phyloP scores from a whole-genome alignment of 257 asterid species.

The Petunia axillaris region DNA sequence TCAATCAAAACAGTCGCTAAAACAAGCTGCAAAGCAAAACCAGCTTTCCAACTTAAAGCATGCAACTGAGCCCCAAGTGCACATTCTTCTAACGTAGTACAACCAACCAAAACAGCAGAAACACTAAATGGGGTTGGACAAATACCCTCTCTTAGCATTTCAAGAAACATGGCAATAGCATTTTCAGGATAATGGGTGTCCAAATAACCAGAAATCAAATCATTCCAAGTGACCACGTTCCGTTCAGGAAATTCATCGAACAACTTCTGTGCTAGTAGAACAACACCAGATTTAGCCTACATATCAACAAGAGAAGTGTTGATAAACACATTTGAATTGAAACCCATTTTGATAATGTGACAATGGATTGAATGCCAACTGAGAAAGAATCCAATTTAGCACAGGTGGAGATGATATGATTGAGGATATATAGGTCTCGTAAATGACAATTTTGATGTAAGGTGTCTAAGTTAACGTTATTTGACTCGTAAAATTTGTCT shows the following conservation, averaged over 20 bases:
- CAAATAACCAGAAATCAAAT: conserved; percentile 57
- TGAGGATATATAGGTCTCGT: conserved; percentile 39
- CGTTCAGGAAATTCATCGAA: conserved; percentile 60
- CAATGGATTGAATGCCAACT: conserved; percentile 53
- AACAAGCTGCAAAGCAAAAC: conserved; percentile 44
- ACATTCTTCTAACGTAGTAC: conserved; percentile 48
- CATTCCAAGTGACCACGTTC: conserved; percentile 56
- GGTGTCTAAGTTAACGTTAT: conserved; percentile 23
- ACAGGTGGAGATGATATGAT: conserved; percentile 50
- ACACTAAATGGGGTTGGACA: conserved; percentile 44
- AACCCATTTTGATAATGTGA: conserved; percentile 52
- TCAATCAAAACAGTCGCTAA: conserved; percentile 69
- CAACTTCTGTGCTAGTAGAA: conserved; percentile 41
- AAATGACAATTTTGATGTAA: conserved; percentile 34
- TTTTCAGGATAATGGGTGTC: conserved; percentile 34
- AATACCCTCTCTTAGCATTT: conserved; percentile 48
- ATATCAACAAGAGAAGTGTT: conserved; percentile 50
- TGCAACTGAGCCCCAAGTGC: conserved; percentile 63
- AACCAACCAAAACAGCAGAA: conserved; percentile 53
- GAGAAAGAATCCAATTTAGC: conserved; percentile 37
- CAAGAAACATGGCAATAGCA: conserved; percentile 42
- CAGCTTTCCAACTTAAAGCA: conserved; percentile 53
- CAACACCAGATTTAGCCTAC: conserved; percentile 47
- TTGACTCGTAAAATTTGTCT: conserved; percentile 1
- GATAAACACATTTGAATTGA: conserved; percentile 48